Conservation (phyloP, 257 asterid species). For the Verbascum thapsus region DNA sequence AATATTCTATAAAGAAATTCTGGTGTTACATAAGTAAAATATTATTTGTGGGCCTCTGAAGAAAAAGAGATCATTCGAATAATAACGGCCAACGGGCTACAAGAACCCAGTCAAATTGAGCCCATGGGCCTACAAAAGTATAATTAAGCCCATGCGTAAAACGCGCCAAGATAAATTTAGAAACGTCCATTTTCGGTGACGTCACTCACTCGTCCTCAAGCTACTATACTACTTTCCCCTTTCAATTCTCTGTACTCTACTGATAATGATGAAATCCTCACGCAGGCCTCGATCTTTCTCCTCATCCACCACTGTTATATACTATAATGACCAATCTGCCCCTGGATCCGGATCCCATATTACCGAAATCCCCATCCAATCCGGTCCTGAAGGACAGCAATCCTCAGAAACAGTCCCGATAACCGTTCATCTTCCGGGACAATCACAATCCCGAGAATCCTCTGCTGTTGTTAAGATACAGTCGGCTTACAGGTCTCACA, state of each 20-base stretch:
- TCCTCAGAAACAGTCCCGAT: slow-evolving; percentile 29
- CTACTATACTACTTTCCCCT: slow-evolving; percentile 17
- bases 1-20: no score
- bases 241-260: background rate
- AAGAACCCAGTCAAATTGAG: background rate
- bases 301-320: slow-evolving; percentile 41
- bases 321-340: slow-evolving; percentile 43
- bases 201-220: slow-evolving; percentile 35
- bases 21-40: no score
- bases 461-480: slow-evolving; percentile 69
- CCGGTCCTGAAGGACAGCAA: slow-evolving; percentile 33
- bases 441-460: slow-evolving; percentile 28
- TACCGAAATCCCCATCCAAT: slow-evolving; percentile 39
- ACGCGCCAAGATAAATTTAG: slow-evolving; percentile 36
- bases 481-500: slow-evolving; percentile 67
- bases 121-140: slow-evolving; percentile 17
- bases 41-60: no score
- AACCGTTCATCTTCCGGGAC: slow-evolving; percentile 34
- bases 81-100: no score
- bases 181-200: slow-evolving; percentile 37
- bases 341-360: slow-evolving; percentile 32
- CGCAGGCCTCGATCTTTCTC: slow-evolving; percentile 37
- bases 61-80: no score
- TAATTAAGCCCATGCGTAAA: slow-evolving; percentile 26
- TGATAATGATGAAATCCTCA: slow-evolving; percentile 41